Evolutionary conservation across 176 grass and related monocot genomes (phyloP).

Genomic region (Leersia perrieri): DNA sequence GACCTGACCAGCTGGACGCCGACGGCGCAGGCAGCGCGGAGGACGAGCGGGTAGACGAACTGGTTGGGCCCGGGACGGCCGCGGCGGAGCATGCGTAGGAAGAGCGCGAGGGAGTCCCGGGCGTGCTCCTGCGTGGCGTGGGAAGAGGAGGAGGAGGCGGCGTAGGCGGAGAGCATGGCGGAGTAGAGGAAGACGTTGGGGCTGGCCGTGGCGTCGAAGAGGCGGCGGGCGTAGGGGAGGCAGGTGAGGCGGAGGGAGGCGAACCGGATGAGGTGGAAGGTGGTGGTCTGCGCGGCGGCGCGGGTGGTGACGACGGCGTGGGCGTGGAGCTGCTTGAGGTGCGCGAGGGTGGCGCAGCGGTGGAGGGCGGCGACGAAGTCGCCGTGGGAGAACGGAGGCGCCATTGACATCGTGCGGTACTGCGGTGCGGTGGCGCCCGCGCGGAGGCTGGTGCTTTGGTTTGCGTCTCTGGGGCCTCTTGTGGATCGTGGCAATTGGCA

Average conservation of each 20-base stretch:
- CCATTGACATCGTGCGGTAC: slow-evolving; percentile 24
- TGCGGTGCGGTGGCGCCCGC: neutral
- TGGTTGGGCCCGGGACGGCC: slow-evolving; percentile 55
- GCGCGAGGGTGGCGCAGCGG: slow-evolving; percentile 54
- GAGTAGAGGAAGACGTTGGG: slow-evolving; percentile 88
- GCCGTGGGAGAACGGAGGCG: slow-evolving; percentile 36
- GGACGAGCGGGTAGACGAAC: slow-evolving; percentile 73
- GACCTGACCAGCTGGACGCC: slow-evolving; percentile 34
- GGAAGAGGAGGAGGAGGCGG: slow-evolving; percentile 19
- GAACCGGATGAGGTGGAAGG: slow-evolving; percentile 80
- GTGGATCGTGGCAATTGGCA: too few species aligned
- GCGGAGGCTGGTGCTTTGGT: neutral
- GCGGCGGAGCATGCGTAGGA: slow-evolving; percentile 61
- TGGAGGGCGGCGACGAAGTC: slow-evolving; percentile 55
- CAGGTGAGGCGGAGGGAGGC: slow-evolving; percentile 56
- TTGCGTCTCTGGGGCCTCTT: neutral
- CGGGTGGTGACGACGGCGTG: slow-evolving; percentile 53
- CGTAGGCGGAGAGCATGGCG: slow-evolving; percentile 71
- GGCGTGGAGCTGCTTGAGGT: slow-evolving; percentile 73
- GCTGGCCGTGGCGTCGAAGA: slow-evolving; percentile 57
- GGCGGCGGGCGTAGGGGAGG: slow-evolving; percentile 59
- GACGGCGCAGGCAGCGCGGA: slow-evolving; percentile 52
- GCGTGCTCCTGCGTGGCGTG: neutral
- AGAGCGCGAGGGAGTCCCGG: slow-evolving; percentile 45
- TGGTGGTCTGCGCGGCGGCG: slow-evolving; percentile 59